Percentiles rank a stretch among this genome's conserved stretches.
Evolutionary conservation across 148 eudicot species (phyloP).

Genomic region (Drosera capensis): DNA sequence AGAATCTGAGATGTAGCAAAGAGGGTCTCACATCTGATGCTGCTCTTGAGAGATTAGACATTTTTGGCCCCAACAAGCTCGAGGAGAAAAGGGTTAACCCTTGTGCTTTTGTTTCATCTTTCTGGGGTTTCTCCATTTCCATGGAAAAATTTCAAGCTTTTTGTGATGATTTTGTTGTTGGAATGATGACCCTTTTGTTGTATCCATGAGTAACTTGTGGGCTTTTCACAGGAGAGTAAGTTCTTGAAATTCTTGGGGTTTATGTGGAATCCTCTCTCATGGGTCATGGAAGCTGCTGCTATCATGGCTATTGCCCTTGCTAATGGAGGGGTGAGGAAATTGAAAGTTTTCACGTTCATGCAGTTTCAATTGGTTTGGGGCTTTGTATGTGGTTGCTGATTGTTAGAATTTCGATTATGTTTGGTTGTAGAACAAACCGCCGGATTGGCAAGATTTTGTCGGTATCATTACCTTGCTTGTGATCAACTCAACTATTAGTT

Average conservation of each 20-base stretch:
- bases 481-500: constrained; percentile 57
- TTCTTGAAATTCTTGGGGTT: constrained; percentile 91
- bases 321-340: constrained; percentile 81
- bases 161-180: not conserved
- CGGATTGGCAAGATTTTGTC: constrained; percentile 66
- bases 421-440: constrained; percentile 38
- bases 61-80: constrained; percentile 52
- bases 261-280: constrained; percentile 99
- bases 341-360: not conserved
- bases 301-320: constrained; percentile 99
- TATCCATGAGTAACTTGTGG: constrained; percentile 4
- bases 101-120: not conserved
- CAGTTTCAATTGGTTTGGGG: not conserved
- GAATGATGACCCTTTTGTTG: not conserved
- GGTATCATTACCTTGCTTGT: constrained; percentile 49
- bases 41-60: constrained; percentile 40
- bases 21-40: constrained; percentile 34
- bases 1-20: constrained; percentile 46
- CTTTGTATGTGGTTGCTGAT: not conserved
- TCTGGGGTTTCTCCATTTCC: not conserved
- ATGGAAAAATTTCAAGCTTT: not conserved
- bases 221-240: constrained; percentile 74
- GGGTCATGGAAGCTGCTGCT: constrained; percentile 99
- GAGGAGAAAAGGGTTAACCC: constrained; percentile 42
- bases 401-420: not conserved